Conservation (phyloP, 305 asterid species). For the Fraxinus angustifolia region DNA sequence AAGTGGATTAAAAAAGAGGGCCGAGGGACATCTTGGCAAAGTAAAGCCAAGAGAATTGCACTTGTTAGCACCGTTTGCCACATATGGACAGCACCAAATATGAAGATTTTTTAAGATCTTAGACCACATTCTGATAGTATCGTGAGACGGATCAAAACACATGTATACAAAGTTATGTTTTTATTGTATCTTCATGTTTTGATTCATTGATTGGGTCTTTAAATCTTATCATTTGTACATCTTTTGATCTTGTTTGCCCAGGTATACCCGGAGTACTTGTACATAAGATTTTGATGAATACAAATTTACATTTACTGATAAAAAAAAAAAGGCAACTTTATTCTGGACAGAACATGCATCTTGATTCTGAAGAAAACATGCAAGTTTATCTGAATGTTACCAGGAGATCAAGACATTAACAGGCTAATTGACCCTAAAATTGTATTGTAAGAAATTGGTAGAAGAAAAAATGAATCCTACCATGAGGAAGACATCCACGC, state of each 20-base stretch:
- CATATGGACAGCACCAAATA: background rate
- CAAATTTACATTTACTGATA: background rate
- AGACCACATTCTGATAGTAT: background rate
- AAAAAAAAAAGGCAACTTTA: background rate
- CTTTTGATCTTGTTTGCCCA: background rate
- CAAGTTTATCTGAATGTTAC: background rate
- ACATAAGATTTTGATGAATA: background rate
- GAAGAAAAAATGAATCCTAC: slow-evolving; percentile 30
- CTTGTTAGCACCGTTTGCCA: background rate
- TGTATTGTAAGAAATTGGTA: background rate
- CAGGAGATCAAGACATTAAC: background rate
- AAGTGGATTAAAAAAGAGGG: background rate
- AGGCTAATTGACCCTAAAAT: background rate
- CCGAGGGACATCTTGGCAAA: background rate
- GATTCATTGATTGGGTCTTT: background rate
- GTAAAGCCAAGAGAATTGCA: background rate
- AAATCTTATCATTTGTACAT: background rate
- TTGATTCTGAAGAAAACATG: background rate
- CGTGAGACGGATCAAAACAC: background rate
- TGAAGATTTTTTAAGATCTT: background rate
- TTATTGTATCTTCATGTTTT: background rate
- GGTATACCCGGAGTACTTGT: background rate
- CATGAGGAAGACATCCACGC: slow-evolving; percentile 81
- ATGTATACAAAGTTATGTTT: background rate
- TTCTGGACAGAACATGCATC: background rate